These are phyloP conservation scores for Phytophthora litchii DNA, from an alignment of 352 stramenopile species.

Conservation along the genomic window DNA sequence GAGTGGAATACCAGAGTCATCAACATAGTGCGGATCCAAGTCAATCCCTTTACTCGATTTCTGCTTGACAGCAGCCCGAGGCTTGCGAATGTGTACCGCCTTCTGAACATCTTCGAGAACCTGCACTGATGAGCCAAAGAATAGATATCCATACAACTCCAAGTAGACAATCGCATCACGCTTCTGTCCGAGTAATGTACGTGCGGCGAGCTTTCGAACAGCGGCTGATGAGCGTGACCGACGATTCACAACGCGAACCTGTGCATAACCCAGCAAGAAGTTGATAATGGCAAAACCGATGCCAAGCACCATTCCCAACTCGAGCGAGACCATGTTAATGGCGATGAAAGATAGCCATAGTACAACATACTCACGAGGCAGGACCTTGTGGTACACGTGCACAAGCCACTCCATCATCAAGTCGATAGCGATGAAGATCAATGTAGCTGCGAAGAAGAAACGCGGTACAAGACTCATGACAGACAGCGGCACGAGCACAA, in stretches of 20 bases:
- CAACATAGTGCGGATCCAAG: conserved; percentile 20
- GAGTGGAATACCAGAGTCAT: conserved; percentile 49
- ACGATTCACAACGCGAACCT: conserved; percentile 74
- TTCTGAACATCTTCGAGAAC: conserved; percentile 85
- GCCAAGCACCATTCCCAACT: conserved; percentile 94
- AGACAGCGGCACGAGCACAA: conserved; percentile 92
- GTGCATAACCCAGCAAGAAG: conserved; percentile 81
- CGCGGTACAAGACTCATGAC: conserved; percentile 95
- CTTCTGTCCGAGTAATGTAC: conserved; percentile 66
- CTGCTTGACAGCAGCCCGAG: conserved; percentile 25
- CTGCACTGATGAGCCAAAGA: conserved; percentile 86
- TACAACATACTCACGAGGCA: conserved; percentile 93
- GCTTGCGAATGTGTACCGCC: conserved; percentile 67
- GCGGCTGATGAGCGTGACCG: conserved; percentile 61
- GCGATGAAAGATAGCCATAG: conserved; percentile 93
- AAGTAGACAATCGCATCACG: conserved; percentile 78
- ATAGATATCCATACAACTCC: conserved; percentile 85
- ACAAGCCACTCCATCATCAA: conserved; percentile 98
- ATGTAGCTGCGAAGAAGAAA: conserved; percentile 97
- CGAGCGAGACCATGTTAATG: conserved; percentile 95
- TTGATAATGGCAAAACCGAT: conserved; percentile 90
- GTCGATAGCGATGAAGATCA: conserved; percentile 98
- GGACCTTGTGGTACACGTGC: conserved; percentile 82
- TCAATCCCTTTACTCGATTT: conserved; percentile 23
- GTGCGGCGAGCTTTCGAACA: conserved; percentile 70